A percentile compares a stretch with the other conserved stretches of the same genome.
Conservation (phyloP, 306 rosid genomes). For the Glycyrrhiza uralensis region DNA sequence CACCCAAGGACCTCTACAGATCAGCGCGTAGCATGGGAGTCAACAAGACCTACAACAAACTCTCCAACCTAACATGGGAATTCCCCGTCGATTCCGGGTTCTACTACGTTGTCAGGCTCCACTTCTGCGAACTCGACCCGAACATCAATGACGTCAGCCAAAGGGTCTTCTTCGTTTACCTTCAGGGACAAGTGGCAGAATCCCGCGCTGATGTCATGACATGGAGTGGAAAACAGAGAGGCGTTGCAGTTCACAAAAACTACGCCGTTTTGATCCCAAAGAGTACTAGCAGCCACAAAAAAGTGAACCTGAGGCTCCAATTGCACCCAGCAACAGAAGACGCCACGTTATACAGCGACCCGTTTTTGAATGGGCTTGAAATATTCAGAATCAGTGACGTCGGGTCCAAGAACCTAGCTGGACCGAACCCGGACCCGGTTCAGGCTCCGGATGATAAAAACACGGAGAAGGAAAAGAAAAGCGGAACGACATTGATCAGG, state of each 20-base stretch:
- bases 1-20: slow-evolving; percentile 29
- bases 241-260: slow-evolving; percentile 15
- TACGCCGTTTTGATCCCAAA: background rate
- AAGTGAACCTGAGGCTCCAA: slow-evolving; percentile 9
- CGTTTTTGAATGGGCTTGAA: slow-evolving; percentile 47
- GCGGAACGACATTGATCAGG: background rate
- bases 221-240: background rate
- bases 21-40: slow-evolving; percentile 38
- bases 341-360: background rate
- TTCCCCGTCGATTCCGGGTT: slow-evolving; percentile 23
- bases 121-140: slow-evolving; percentile 37
- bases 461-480: background rate
- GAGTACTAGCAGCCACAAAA: background rate
- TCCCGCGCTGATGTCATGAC: background rate
- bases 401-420: slow-evolving; percentile 21
- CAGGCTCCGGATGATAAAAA: background rate
- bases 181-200: slow-evolving; percentile 29
- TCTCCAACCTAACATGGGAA: slow-evolving; percentile 24
- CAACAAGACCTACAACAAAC: background rate
- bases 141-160: fast-evolving
- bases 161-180: slow-evolving; percentile 25
- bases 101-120: slow-evolving; percentile 34
- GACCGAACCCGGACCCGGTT: slow-evolving; percentile 36
- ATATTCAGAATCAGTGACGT: slow-evolving; percentile 40
- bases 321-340: background rate